These are phyloP conservation scores for Chondrus crispus DNA, from an alignment of 23 red algal genomes.

Conservation along the genomic window DNA sequence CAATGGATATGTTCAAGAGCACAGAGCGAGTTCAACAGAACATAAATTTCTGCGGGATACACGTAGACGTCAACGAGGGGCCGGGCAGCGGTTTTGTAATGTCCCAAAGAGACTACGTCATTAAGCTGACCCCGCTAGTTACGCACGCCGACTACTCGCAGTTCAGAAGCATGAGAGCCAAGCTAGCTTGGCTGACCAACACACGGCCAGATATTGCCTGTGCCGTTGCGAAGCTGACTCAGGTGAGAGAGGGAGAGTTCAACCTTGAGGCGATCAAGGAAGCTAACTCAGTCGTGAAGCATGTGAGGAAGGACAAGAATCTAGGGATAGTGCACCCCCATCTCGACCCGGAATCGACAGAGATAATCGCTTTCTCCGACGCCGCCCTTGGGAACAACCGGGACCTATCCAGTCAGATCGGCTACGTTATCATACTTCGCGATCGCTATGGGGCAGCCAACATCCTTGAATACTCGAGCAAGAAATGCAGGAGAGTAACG, in stretches of 20 bases:
- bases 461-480: not conserved
- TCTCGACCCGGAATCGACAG: not conserved
- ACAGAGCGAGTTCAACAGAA: not conserved
- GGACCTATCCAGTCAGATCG: not conserved
- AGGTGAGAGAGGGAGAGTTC: not conserved
- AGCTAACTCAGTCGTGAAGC: not conserved
- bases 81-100: not conserved
- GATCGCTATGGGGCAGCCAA: not conserved
- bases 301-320: not conserved
- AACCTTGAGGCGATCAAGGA: not conserved
- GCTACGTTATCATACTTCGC: not conserved
- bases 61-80: not conserved
- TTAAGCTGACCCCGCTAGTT: too few species aligned
- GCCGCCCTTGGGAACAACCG: not conserved
- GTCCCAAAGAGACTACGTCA: too few species aligned
- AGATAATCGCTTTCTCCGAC: not conserved
- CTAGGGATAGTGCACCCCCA: not conserved
- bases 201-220: not conserved
- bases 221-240: not conserved
- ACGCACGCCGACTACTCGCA: not conserved
- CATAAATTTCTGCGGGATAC: not conserved
- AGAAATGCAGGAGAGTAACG: not conserved
- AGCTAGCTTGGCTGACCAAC: not conserved
- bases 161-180: not conserved
- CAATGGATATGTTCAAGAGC: not conserved